Base-by-base conservation (phyloP, 352 stramenopile genomes). In the Globisporangium uncinulatum region DNA sequence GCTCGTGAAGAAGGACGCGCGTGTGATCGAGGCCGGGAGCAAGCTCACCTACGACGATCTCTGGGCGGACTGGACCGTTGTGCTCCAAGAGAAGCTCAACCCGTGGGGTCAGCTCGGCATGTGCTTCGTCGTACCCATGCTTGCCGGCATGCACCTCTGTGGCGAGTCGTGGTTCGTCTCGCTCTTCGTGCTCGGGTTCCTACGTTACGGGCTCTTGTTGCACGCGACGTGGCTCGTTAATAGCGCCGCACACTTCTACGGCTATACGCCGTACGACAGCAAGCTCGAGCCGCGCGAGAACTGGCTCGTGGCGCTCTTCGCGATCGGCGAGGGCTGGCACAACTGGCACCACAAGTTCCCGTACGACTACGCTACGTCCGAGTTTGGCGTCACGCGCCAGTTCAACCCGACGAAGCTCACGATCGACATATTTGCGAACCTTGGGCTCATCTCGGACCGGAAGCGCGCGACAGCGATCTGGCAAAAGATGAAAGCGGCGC, bases 211-310 rank as follows among this genome's bases (percentile, higher is more conserved):
- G 55, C 79, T 92, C 65, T 95, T 99, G 45, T 83, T 99, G 13
- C 96, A 99, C 79, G 98, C 94, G 76, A 99, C 97, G 17, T 99
- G 96, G 96, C 90, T 97, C 54, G 97, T 99, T 55, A 99, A 99
- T 85, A 98, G 87, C 39, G 94, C 97, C 7, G 97, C 97, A 17
- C 97, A 99, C 78, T 96, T 99, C 66, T 99, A 96, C 56, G 97
- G 97, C 44, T 98, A 99, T 82, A 97, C 98, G 70, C 97, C 97
- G 14, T 99, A 99, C 73, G 96, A 99, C 77, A 75, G 87, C 54
- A 86, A 97, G 57, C 97, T 94, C 24, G 94, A 92, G 41, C 90
- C 97, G 9, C 85, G 96, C 6, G 97, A 99, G 75, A 99, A 99
- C 76, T 83, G 97, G 11, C 90, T 98, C 60, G 96, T 99, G 37